phyloP scores from a whole-genome alignment of 768 basidiomycete species.

The Nevesoporus exiguus region DNA sequence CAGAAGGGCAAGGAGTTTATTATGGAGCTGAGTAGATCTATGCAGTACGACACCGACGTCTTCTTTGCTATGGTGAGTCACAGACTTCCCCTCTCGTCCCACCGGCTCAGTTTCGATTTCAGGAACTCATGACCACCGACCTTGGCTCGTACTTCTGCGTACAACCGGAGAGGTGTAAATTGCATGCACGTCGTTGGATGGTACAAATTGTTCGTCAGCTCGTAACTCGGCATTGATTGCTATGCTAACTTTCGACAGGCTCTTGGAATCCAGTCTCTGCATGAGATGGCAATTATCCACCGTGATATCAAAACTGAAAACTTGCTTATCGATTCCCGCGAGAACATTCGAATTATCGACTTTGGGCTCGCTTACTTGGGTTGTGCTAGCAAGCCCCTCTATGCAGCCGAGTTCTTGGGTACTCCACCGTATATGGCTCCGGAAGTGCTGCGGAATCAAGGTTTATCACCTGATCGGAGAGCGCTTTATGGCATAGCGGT shows the following conservation, averaged over 20 bases:
- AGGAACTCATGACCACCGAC: constrained; percentile 42
- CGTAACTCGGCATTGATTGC: background rate
- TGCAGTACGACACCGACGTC: constrained; percentile 29
- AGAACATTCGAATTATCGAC: constrained; percentile 41
- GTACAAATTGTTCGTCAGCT: constrained; percentile 36
- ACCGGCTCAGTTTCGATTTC: background rate
- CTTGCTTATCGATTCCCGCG: constrained; percentile 48
- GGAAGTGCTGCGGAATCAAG: constrained; percentile 34
- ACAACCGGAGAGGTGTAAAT: constrained; percentile 21
- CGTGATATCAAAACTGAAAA: constrained; percentile 71
- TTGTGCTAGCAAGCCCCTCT: too few relatives aligned
- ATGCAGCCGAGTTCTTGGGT: constrained; percentile 27
- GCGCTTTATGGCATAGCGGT: constrained; percentile 31
- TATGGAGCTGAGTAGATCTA: constrained; percentile 37
- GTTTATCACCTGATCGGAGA: background rate
- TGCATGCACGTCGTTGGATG: constrained; percentile 36
- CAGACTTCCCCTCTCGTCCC: background rate
- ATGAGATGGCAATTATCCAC: constrained; percentile 61
- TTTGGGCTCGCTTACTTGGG: constrained; percentile 36
- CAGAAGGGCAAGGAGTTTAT: constrained; percentile 33
- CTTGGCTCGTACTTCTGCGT: constrained; percentile 29
- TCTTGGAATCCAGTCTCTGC: constrained; percentile 43
- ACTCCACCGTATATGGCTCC: constrained; percentile 41
- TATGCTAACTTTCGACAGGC: constrained; percentile 26
- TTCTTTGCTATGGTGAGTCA: constrained; percentile 41